phyloP scores from a whole-genome alignment of 2,329 filamentous ascomycete genomes.

The Fusarium globosum region DNA sequence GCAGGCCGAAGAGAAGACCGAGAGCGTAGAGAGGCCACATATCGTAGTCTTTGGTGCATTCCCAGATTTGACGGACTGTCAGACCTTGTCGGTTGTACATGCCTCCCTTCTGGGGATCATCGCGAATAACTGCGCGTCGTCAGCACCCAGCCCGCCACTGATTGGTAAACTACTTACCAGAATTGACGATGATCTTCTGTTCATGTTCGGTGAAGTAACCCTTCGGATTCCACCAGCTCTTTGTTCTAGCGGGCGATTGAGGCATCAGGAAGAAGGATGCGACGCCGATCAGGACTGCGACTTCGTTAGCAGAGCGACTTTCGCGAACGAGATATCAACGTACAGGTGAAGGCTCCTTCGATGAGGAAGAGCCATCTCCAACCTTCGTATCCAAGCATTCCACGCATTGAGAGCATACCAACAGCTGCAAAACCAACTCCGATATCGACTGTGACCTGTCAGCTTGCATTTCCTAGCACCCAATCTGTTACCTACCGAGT shows the following conservation, averaged over 20 bases:
- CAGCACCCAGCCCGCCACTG: too few relatives aligned
- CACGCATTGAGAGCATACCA: slow-evolving; percentile 65
- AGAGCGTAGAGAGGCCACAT: slow-evolving; percentile 65
- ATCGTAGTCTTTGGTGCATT: slow-evolving; percentile 61
- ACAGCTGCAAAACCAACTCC: neutral
- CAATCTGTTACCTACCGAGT: neutral
- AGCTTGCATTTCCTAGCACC: rapidly evolving
- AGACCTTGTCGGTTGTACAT: slow-evolving; percentile 65
- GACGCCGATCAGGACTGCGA: neutral
- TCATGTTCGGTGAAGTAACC: neutral
- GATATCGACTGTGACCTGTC: neutral
- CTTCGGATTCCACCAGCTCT: neutral
- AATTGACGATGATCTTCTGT: slow-evolving; percentile 66
- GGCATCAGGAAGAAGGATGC: neutral
- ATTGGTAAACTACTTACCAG: neutral
- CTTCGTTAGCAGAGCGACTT: neutral
- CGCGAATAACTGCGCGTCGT: slow-evolving; percentile 53
- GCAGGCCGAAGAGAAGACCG: slow-evolving; percentile 60
- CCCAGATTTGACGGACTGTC: slow-evolving; percentile 56
- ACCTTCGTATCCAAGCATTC: slow-evolving; percentile 62
- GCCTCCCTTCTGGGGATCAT: slow-evolving; percentile 66
- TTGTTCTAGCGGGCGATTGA: neutral
- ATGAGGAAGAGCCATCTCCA: slow-evolving; percentile 68
- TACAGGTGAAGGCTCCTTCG: slow-evolving; percentile 39
- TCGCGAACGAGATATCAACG: rapidly evolving